Base-by-base conservation (phyloP, 1,139 yeast species). In the Taphrina communis region DNA sequence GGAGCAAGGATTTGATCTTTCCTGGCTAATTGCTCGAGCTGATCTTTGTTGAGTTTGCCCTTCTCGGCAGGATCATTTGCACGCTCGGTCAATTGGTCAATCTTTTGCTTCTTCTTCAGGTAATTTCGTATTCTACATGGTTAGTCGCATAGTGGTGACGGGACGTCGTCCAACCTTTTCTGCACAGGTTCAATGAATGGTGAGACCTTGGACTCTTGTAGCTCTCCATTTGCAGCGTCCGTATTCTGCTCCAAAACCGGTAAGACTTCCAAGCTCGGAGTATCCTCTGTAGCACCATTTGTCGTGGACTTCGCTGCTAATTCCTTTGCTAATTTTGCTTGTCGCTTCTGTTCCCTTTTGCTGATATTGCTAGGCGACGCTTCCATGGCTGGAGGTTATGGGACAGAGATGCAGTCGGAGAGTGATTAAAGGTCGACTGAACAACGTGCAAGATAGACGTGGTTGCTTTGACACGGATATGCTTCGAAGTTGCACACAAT, bases 1-100 rank as follows among this genome's bases (percentile, higher is more conserved):
- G 81, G 80, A 6, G 76, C 78, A 52, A 77, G 77, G 17, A 79
- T 81, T 36, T 76, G 74, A 44, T 78, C 80, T 69, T 75, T 75
- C 52, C 74, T 72, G 39, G 74, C 72, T 58, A 79, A 72, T 6
- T 81, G 80, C 14, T 76, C 75, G 50, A 74, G 60, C 72, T 79
- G 82, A 68, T 78, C 81, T n/a, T 75, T 75, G 65, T 79, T 79
- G 62, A 79, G 75, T 35, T 71, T 69, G 12, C 73, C 75, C 5
- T 73, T 74, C 8, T 75, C 77, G n/a, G 42, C 19, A 8, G 61
- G 61, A 35, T 63, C 67, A 19, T 55, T 56, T 6, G 67, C 59
- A 12, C 42, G 35, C 35, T 63, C 67, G 25, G 31, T 19, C 39
- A 63, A 36, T 31, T 55, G 59, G 41, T 63, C 67, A 44, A 63